Conservation (phyloP, 2,329 filamentous ascomycete species). For the Cladosporium sphaerospermum region DNA sequence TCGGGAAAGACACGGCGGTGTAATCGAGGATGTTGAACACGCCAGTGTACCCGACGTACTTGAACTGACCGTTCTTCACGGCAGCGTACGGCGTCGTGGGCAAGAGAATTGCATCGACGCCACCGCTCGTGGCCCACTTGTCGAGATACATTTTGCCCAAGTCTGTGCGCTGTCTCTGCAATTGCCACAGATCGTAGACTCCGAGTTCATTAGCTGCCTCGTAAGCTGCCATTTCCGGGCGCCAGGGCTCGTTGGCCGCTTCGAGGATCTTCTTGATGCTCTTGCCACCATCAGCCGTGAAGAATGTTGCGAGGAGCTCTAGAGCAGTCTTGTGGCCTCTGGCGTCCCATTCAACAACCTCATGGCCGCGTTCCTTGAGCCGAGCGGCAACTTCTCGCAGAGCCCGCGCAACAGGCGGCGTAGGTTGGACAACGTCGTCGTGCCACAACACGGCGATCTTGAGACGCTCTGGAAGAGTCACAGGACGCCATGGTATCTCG, state of each 20-base stretch:
- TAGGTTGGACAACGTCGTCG: conserved; percentile 55
- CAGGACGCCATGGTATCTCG: conserved; percentile 47
- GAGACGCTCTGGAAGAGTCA: conserved; percentile 43
- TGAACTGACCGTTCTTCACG: conserved; percentile 38
- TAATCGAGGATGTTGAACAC: conserved; percentile 47
- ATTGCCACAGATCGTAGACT: conserved; percentile 41
- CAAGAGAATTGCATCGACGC: conserved; percentile 41
- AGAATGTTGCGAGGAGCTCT: conserved; percentile 43
- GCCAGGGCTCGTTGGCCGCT: conserved; percentile 38
- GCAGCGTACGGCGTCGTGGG: conserved; percentile 42
- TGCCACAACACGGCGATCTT: conserved; percentile 57
- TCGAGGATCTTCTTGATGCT: conserved; percentile 37
- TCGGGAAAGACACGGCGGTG: conserved; percentile 40
- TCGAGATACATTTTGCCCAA: conserved; percentile 38
- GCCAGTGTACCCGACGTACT: conserved; percentile 37
- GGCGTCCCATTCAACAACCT: conserved; percentile 52
- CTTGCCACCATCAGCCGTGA: conserved; percentile 48
- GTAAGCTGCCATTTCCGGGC: conserved; percentile 46
- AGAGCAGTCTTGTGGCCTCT: conserved; percentile 48
- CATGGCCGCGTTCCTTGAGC: conserved; percentile 45
- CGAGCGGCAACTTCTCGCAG: conserved; percentile 50
- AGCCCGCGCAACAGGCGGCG: conserved; percentile 54
- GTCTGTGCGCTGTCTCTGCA: conserved; percentile 42
- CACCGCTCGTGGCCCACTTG: conserved; percentile 36
- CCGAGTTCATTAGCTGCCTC: conserved; percentile 39